Conservation (phyloP, 345 rosid species). For the Brassica carinata region DNA sequence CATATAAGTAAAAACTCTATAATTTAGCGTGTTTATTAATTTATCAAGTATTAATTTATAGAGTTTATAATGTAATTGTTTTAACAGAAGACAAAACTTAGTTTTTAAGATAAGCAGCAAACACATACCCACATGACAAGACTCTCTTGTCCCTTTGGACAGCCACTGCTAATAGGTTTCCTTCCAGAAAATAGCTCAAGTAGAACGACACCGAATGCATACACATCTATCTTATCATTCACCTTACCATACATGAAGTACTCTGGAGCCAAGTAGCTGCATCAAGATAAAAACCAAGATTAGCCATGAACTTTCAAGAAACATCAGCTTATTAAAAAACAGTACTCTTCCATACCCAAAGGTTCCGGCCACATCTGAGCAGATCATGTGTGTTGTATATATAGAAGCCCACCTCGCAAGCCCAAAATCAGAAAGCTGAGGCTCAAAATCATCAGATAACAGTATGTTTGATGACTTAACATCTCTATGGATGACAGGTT, state of each 20-base stretch:
- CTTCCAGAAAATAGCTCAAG: constrained; percentile 94
- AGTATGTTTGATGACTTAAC: constrained; percentile 96
- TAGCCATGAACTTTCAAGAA: constrained; percentile 4
- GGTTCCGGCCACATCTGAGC: constrained; percentile 91
- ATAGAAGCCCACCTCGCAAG: constrained; percentile 76
- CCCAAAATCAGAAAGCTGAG: constrained; percentile 95
- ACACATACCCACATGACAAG: constrained; percentile 93
- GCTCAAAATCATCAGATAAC: constrained; percentile 83
- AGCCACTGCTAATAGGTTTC: constrained; percentile 68
- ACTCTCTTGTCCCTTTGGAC: constrained; percentile 84
- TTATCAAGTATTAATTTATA: too few species aligned
- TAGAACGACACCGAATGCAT: constrained; percentile 91
- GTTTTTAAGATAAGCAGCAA: constrained; percentile 40
- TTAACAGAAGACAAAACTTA: too few species aligned
- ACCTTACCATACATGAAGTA: constrained; percentile 93
- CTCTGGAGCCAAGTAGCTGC: constrained; percentile 97
- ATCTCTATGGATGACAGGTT: constrained; percentile 84
- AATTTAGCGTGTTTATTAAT: too few species aligned
- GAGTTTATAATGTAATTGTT: too few species aligned
- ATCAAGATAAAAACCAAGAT: constrained; percentile 22
- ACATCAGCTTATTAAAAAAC: not conserved
- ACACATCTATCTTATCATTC: constrained; percentile 88
- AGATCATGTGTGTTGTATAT: constrained; percentile 60
- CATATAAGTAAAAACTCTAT: too few species aligned
- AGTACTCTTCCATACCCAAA: constrained; percentile 64